Conservation (phyloP, 345 rosid genomes). For the Carallia pectinifolia region DNA sequence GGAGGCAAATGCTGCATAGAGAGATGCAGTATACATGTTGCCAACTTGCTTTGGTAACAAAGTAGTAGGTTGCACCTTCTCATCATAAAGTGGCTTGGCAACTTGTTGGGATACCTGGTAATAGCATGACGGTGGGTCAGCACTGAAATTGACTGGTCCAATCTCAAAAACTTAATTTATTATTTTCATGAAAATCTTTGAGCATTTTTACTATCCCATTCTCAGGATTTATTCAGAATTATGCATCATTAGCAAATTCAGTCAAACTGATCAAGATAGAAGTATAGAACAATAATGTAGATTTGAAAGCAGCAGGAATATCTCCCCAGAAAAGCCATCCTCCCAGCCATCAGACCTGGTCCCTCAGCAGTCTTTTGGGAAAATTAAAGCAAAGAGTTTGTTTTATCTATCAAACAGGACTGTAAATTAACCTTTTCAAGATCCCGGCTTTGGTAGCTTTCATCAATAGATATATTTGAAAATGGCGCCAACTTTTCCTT, state of each 20-base stretch:
- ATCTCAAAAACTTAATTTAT: background rate
- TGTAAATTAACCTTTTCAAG: conserved; percentile 78
- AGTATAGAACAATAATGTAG: too few relatives aligned
- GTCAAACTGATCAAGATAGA: background rate
- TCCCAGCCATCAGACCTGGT: background rate
- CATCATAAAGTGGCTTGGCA: conserved; percentile 82
- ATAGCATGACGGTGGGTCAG: conserved; percentile 12
- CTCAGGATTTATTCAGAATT: background rate
- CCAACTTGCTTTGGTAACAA: conserved; percentile 97
- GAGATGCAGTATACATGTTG: conserved; percentile 98
- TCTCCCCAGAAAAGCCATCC: background rate
- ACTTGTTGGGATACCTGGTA: conserved; percentile 82
- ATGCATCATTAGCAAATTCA: background rate
- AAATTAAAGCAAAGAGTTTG: background rate
- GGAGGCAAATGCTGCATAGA: conserved; percentile 93
- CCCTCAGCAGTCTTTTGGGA: background rate
- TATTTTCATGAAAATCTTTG: background rate
- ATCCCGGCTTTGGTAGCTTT: conserved; percentile 94
- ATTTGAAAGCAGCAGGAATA: background rate
- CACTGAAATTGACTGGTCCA: background rate
- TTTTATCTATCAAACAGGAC: background rate
- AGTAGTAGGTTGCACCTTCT: conserved; percentile 85
- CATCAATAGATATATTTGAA: conserved; percentile 69
- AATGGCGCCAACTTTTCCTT: conserved; percentile 83
- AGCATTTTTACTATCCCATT: too few relatives aligned